phyloP scores from a whole-genome alignment of 2,329 filamentous ascomycete genomes.

The Dryadomyces quercivorus region DNA sequence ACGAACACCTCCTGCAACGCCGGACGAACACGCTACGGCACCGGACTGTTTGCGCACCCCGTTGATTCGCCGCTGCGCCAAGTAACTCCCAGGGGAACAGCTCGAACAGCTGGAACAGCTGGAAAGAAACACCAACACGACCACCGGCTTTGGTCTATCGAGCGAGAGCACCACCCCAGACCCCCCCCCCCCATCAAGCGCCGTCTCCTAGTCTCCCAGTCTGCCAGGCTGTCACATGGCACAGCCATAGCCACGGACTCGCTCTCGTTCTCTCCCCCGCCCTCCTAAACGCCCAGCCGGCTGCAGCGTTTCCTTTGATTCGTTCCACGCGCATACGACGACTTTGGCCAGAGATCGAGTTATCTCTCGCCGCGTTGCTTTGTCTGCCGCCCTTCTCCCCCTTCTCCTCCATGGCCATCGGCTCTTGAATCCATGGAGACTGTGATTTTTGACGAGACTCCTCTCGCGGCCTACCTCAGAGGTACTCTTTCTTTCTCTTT shows the following conservation, averaged over 20 bases:
- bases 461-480: conserved; percentile 80
- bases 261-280: too few species aligned
- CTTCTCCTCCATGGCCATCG: not conserved
- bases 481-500: conserved; percentile 35
- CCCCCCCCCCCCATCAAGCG: too few species aligned
- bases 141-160: too few species aligned
- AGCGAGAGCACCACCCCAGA: too few species aligned
- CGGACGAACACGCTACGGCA: not conserved
- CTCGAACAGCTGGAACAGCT: too few species aligned
- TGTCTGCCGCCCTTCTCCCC: not conserved
- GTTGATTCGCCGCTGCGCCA: not conserved
- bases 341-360: too few species aligned
- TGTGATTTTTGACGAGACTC: conserved; percentile 74
- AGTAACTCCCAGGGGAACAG: not conserved
- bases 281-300: not conserved
- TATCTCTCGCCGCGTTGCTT: not conserved
- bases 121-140: not conserved
- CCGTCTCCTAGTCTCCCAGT: too few species aligned
- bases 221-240: not conserved
- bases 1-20: not conserved
- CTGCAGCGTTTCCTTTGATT: not conserved
- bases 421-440: conserved; percentile 55
- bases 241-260: not conserved
- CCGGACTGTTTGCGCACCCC: not conserved
- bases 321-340: not conserved